Percentiles rank a stretch among this genome's conserved stretches.
These are phyloP conservation scores for Pichia sp. DNA, from an alignment of 1,139 yeast species.

Conservation along the genomic window DNA sequence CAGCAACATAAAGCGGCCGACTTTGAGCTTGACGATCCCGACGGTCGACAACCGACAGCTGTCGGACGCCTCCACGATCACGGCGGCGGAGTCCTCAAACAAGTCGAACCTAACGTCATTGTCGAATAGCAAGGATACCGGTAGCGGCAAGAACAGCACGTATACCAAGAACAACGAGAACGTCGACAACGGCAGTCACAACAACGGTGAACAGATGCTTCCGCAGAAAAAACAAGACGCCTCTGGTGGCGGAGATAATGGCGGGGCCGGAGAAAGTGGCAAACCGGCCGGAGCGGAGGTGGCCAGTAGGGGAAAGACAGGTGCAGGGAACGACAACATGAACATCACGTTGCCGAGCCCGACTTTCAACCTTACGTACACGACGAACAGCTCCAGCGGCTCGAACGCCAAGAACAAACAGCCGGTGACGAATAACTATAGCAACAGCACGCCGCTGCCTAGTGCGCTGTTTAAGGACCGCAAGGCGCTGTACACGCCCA, in stretches of 20 bases:
- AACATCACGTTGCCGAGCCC: conserved; percentile 14
- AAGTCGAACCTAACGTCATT: conserved; percentile 2
- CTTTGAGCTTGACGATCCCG: conserved; percentile 31
- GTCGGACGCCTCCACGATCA: conserved; percentile 14
- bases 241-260: background rate
- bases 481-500: conserved; percentile 12
- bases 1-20: conserved; percentile 25
- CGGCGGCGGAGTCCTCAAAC: conserved; percentile 16
- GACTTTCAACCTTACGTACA: conserved; percentile 6
- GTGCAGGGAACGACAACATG: background rate
- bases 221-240: background rate
- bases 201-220: too few species aligned
- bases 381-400: background rate
- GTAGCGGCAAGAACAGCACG: background rate
- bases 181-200: background rate
- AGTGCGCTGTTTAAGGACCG: conserved; percentile 13
- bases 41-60: conserved; percentile 18
- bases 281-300: background rate
- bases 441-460: conserved; percentile 10
- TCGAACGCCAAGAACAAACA: background rate
- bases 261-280: background rate
- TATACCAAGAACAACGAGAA: conserved; percentile 6
- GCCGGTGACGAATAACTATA: background rate
- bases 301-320: background rate
- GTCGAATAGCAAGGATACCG: background rate